Conservation (phyloP, 2,329 filamentous ascomycete genomes). For the Dactylellina sp. region DNA sequence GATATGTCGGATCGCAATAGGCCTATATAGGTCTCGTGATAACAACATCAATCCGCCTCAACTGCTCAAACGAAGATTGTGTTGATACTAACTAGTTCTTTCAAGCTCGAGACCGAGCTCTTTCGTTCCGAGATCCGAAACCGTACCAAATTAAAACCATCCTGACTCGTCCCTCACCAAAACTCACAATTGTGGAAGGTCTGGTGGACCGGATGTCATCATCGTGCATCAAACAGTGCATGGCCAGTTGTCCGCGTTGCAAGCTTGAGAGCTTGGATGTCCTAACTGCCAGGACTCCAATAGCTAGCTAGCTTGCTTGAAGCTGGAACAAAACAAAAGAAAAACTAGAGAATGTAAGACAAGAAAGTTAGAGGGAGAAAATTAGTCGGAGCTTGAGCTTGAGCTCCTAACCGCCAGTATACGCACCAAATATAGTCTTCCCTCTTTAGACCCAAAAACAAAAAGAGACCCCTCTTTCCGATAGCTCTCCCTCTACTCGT, state of each 20-base stretch:
- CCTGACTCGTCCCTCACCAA: no score
- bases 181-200: constrained; percentile 7
- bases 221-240: constrained; percentile 50
- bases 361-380: background rate
- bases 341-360: background rate
- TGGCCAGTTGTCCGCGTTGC: constrained; percentile 36
- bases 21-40: no score
- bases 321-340: background rate
- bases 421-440: background rate
- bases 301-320: background rate
- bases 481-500: background rate
- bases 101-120: background rate
- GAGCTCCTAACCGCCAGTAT: background rate
- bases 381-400: background rate
- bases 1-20: no score
- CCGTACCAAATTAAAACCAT: background rate
- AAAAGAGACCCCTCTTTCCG: background rate
- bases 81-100: background rate
- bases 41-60: no score
- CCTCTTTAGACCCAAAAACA: background rate
- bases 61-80: background rate
- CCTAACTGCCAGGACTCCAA: background rate
- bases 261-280: constrained; percentile 11
- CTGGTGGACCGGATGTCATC: constrained; percentile 32
- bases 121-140: background rate